These are phyloP conservation scores for Neonectria ditissima DNA, from an alignment of 2,329 filamentous ascomycete species.

Conservation along the genomic window DNA sequence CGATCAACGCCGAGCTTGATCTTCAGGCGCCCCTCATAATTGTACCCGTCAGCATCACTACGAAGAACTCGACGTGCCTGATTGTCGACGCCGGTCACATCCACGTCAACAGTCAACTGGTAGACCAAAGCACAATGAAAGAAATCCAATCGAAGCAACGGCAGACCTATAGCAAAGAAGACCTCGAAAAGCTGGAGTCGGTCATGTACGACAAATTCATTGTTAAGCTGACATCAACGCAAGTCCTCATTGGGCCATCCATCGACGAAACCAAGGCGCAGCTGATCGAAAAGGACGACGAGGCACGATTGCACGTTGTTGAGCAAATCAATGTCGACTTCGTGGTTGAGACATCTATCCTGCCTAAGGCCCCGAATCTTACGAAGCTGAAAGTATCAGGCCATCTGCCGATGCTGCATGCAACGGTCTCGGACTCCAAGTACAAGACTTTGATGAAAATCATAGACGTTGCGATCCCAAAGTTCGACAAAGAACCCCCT, in stretches of 20 bases:
- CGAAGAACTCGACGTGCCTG: constrained; percentile 83
- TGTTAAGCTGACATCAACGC: constrained; percentile 92
- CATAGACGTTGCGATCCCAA: constrained; percentile 94
- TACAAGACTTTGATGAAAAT: constrained; percentile 98
- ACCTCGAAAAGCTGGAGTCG: constrained; percentile 87
- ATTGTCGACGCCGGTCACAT: constrained; percentile 97
- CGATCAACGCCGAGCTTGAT: constrained; percentile 94
- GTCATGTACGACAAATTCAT: constrained; percentile 98
- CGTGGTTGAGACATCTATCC: constrained; percentile 92
- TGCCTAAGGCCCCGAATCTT: constrained; percentile 94
- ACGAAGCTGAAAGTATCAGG: constrained; percentile 93
- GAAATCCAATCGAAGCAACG: constrained; percentile 93
- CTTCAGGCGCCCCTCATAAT: constrained; percentile 97
- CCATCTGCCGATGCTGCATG: constrained; percentile 91
- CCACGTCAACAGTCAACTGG: constrained; percentile 91
- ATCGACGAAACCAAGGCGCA: constrained; percentile 91
- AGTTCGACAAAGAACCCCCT: constrained; percentile 66
- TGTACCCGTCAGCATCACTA: constrained; percentile 90
- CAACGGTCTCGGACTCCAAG: constrained; percentile 91
- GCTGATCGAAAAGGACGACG: constrained; percentile 74
- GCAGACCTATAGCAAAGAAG: constrained; percentile 87
- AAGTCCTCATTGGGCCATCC: constrained; percentile 93
- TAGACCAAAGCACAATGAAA: constrained; percentile 89
- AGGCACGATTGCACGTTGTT: constrained; percentile 85
- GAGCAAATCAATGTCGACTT: constrained; percentile 99